Evolutionary conservation across 2,329 filamentous ascomycete species (phyloP).

Genomic region (Triangularia verruculosa): DNA sequence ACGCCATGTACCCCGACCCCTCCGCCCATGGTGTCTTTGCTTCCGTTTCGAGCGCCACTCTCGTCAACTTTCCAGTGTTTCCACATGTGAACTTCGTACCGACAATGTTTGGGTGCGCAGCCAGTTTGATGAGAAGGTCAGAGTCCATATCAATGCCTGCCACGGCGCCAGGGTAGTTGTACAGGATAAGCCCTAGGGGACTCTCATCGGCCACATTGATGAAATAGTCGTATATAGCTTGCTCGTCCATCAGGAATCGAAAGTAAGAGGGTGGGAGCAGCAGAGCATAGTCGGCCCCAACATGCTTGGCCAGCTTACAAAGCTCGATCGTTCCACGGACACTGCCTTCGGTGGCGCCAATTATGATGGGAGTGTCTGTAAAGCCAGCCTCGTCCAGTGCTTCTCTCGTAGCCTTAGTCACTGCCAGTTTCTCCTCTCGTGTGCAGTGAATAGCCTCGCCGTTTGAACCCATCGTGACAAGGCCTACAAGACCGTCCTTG

Average conservation of each 20-base stretch:
- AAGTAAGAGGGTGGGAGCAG: slow-evolving; percentile 83
- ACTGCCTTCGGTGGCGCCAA: slow-evolving; percentile 77
- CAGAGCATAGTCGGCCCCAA: slow-evolving; percentile 76
- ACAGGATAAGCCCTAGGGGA: slow-evolving; percentile 75
- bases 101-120: slow-evolving; percentile 76
- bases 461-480: slow-evolving; percentile 87
- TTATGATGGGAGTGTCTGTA: slow-evolving; percentile 70
- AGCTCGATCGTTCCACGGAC: slow-evolving; percentile 78
- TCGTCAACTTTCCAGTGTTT: slow-evolving; percentile 84
- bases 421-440: slow-evolving; percentile 69
- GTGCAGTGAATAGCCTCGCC: slow-evolving; percentile 85
- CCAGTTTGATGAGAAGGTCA: slow-evolving; percentile 77
- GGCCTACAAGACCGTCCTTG: slow-evolving; percentile 72
- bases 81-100: slow-evolving; percentile 92
- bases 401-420: slow-evolving; percentile 75
- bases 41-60: slow-evolving; percentile 69
- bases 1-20: slow-evolving; percentile 74
- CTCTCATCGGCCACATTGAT: slow-evolving; percentile 70
- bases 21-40: slow-evolving; percentile 63
- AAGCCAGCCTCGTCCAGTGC: slow-evolving; percentile 81
- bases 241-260: slow-evolving; percentile 71
- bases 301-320: slow-evolving; percentile 61
- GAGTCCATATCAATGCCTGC: slow-evolving; percentile 87
- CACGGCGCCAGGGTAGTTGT: slow-evolving; percentile 89
- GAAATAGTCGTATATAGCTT: slow-evolving; percentile 71